Evolutionary conservation across 495 filamentous ascomycete species (phyloP).

Genomic region (Annulohypoxylon maeteangense): DNA sequence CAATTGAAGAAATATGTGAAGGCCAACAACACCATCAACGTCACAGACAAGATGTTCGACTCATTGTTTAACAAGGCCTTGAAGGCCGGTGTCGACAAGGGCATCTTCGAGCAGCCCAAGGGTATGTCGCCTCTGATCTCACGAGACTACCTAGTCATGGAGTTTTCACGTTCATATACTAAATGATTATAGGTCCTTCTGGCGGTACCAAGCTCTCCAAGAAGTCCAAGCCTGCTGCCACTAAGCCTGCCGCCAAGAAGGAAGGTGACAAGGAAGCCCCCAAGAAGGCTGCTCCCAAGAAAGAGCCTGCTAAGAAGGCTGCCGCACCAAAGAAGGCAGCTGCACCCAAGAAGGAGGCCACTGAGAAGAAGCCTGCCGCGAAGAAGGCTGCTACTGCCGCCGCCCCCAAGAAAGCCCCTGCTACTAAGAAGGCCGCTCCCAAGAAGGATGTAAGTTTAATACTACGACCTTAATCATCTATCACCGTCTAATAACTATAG

Average conservation of each 20-base stretch:
- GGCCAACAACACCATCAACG: slow-evolving; percentile 90
- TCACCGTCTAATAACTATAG: slow-evolving; percentile 39
- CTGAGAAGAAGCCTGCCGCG: slow-evolving; percentile 57
- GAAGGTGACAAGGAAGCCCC: slow-evolving; percentile 58
- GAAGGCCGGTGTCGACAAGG: slow-evolving; percentile 87
- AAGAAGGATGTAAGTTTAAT: slow-evolving; percentile 56
- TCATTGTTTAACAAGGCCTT: slow-evolving; percentile 93
- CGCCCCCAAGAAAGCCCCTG: slow-evolving; percentile 64
- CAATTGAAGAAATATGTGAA: slow-evolving; percentile 98
- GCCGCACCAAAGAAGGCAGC: slow-evolving; percentile 55
- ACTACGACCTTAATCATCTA: background rate
- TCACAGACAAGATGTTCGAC: slow-evolving; percentile 80
- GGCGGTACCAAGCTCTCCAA: slow-evolving; percentile 97
- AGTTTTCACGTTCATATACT: slow-evolving; percentile 9
- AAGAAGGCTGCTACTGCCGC: slow-evolving; percentile 64
- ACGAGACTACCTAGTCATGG: too few species aligned
- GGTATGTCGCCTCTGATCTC: slow-evolving; percentile 65
- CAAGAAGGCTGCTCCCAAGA: slow-evolving; percentile 49
- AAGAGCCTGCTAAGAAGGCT: slow-evolving; percentile 57
- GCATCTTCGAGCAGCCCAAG: slow-evolving; percentile 92
- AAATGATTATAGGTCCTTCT: slow-evolving; percentile 73
- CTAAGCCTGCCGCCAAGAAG: slow-evolving; percentile 61
- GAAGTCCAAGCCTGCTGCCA: slow-evolving; percentile 67
- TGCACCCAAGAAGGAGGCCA: slow-evolving; percentile 60
- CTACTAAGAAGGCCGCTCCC: slow-evolving; percentile 63